phyloP scores from a whole-genome alignment of 192 early-diverging fungal species.

The Coemansia sp. region DNA sequence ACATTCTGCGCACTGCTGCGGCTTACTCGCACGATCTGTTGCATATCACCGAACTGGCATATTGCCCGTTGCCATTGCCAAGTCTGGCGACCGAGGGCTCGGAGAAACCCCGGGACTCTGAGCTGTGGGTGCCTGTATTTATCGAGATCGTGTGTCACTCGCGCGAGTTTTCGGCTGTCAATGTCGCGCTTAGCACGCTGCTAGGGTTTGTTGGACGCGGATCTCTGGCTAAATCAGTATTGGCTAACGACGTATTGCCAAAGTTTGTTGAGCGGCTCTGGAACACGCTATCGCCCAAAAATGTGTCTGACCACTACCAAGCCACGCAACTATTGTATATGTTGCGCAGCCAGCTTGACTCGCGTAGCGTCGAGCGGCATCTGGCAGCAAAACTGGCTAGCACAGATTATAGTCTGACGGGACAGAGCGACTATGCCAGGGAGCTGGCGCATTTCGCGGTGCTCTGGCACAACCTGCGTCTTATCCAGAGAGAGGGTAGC shows the following conservation, averaged over 20 bases:
- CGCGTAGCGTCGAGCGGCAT: constrained; percentile 31
- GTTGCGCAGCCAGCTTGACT: constrained; percentile 47
- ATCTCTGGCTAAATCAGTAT: constrained; percentile 5
- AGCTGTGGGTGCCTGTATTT: constrained; percentile 37
- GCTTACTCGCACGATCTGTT: constrained; percentile 31
- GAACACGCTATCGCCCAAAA: constrained; percentile 65
- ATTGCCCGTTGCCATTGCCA: constrained; percentile 20
- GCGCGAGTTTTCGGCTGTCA: constrained; percentile 18
- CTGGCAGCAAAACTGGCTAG: constrained; percentile 32
- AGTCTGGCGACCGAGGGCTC: neutral
- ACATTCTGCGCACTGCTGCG: constrained; percentile 32
- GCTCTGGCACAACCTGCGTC: constrained; percentile 46
- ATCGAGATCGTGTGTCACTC: constrained; percentile 21
- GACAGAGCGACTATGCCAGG: neutral
- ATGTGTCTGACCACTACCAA: constrained; percentile 62
- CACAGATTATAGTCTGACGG: neutral
- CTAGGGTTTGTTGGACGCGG: constrained; percentile 33
- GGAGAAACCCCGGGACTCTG: neutral
- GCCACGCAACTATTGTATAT: constrained; percentile 70
- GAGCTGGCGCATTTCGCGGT: constrained; percentile 39
- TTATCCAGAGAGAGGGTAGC: constrained; percentile 17
- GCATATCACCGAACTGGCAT: constrained; percentile 2
- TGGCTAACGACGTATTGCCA: constrained; percentile 10
- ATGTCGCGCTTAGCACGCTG: constrained; percentile 32
- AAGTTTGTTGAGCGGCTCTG: constrained; percentile 62